phyloP scores from a whole-genome alignment of 192 early-diverging fungal species.

The Mortierella claussenii region DNA sequence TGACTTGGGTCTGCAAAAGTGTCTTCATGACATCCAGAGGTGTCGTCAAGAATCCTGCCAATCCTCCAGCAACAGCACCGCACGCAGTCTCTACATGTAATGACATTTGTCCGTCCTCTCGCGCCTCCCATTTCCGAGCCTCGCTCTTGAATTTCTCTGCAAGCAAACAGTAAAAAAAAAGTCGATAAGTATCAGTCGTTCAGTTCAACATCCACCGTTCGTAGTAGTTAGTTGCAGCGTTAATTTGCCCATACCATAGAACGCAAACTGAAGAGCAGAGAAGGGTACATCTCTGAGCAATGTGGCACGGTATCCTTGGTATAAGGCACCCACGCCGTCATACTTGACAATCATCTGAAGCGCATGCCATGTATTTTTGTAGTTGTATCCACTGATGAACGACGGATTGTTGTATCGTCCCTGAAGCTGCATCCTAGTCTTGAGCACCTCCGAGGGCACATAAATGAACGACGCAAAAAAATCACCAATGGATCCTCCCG shows the following conservation, averaged over 20 bases:
- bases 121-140: slow-evolving; percentile 51
- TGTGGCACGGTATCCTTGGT: slow-evolving; percentile 68
- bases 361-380: slow-evolving; percentile 72
- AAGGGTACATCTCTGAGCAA: slow-evolving; percentile 67
- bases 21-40: slow-evolving; percentile 74
- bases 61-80: slow-evolving; percentile 64
- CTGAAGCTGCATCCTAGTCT: slow-evolving; percentile 84
- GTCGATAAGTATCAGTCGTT: background rate
- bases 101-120: slow-evolving; percentile 57
- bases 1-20: slow-evolving; percentile 63
- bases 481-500: slow-evolving; percentile 66
- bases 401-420: slow-evolving; percentile 77
- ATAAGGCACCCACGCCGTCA: slow-evolving; percentile 71
- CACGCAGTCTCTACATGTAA: slow-evolving; percentile 57
- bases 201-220: background rate
- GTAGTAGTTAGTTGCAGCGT: background rate
- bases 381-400: slow-evolving; percentile 75
- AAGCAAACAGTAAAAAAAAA: background rate
- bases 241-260: slow-evolving; percentile 58
- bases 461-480: slow-evolving; percentile 66
- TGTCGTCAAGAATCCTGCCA: slow-evolving; percentile 68
- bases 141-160: slow-evolving; percentile 66
- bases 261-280: slow-evolving; percentile 69
- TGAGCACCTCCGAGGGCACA: slow-evolving; percentile 72
- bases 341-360: slow-evolving; percentile 66